Conservation (phyloP, 2,329 filamentous ascomycete genomes). For the Claviceps citrina region DNA sequence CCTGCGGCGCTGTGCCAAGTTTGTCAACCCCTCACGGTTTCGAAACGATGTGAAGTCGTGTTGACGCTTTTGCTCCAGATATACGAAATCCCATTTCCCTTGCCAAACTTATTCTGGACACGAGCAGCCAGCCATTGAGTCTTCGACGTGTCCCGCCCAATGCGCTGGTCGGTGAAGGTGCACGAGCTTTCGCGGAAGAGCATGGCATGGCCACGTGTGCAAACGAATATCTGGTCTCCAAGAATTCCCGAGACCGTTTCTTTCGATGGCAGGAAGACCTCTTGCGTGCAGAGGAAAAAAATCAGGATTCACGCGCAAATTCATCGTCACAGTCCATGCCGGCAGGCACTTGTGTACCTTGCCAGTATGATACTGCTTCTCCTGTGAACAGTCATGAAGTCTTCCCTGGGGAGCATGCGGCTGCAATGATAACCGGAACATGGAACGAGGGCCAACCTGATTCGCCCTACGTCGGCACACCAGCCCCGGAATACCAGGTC, state of each 20-base stretch:
- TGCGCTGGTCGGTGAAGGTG: slow-evolving; percentile 72
- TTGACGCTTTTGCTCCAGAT: slow-evolving; percentile 33
- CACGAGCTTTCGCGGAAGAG: slow-evolving; percentile 70
- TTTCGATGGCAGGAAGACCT: slow-evolving; percentile 65
- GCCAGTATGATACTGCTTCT: slow-evolving; percentile 19
- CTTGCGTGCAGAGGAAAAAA: slow-evolving; percentile 38
- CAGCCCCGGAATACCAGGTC: slow-evolving; percentile 9
- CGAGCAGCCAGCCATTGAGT: slow-evolving; percentile 60
- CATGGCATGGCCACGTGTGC: slow-evolving; percentile 59
- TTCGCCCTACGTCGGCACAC: slow-evolving; percentile 29
- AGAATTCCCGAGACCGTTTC: slow-evolving; percentile 63
- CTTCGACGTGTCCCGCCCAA: slow-evolving; percentile 85
- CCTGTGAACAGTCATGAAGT: slow-evolving; percentile 12
- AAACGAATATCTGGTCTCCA: slow-evolving; percentile 66
- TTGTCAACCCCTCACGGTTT: slow-evolving; percentile 22
- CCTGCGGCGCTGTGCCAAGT: slow-evolving; percentile 83
- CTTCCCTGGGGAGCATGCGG: slow-evolving; percentile 31
- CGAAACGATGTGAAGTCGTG: too few species aligned
- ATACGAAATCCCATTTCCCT: slow-evolving; percentile 86
- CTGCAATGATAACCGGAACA: slow-evolving; percentile 38
- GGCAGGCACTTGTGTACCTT: slow-evolving; percentile 12
- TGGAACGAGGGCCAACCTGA: slow-evolving; percentile 51
- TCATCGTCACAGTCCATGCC: slow-evolving; percentile 7
- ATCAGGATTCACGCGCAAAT: slow-evolving; percentile 13
- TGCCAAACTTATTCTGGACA: slow-evolving; percentile 68